A percentile compares a stretch with the other conserved stretches of the same genome.
phyloP scores from a whole-genome alignment of 2,329 filamentous ascomycete species.

The Colletotrichum theobromicola region DNA sequence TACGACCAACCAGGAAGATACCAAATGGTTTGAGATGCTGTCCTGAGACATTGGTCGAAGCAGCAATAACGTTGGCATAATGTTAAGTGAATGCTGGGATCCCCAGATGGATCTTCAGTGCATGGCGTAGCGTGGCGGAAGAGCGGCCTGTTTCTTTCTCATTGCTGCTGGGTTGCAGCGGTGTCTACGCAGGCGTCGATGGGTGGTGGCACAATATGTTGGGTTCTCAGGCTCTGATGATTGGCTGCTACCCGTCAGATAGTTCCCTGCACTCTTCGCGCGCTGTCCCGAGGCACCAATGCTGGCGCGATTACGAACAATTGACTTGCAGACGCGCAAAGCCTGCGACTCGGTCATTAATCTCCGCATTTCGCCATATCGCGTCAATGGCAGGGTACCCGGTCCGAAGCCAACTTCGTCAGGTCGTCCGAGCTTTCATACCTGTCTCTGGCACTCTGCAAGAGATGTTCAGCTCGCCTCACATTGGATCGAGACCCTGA shows the following conservation, averaged over 20 bases:
- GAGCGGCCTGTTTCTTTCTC: background rate
- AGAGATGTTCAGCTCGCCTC: constrained; percentile 2
- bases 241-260: background rate
- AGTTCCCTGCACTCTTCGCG: constrained; percentile 1
- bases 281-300: background rate
- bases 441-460: too few relatives aligned
- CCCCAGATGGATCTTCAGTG: constrained; percentile 3
- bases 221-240: background rate
- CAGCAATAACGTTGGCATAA: background rate
- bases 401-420: background rate
- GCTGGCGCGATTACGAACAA: background rate
- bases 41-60: background rate
- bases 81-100: background rate
- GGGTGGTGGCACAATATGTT: background rate
- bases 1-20: background rate
- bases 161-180: background rate
- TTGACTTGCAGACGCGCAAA: constrained; percentile 4
- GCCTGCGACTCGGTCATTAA: background rate
- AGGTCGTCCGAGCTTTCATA: background rate
- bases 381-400: background rate
- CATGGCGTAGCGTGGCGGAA: background rate
- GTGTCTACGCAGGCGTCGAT: background rate
- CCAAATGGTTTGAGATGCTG: background rate
- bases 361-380: background rate
- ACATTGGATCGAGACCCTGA: background rate